These are phyloP conservation scores for Penicillium corylophilum DNA, from an alignment of 2,329 filamentous ascomycete species.

Conservation along the genomic window DNA sequence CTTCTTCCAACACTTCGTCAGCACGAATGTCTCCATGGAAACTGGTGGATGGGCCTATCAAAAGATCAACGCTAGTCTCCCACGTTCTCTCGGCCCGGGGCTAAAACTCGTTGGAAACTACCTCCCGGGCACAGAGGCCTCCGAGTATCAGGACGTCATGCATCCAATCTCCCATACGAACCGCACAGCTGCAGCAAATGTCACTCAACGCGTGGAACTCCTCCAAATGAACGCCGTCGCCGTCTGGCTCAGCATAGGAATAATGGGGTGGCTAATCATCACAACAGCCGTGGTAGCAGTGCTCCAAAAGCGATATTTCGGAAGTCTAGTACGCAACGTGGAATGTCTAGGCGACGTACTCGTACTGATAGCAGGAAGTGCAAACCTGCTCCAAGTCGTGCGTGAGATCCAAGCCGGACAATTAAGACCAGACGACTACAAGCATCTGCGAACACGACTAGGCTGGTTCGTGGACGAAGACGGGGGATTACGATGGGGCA, in stretches of 20 bases:
- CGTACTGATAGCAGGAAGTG: constrained; percentile 16
- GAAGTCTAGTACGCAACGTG: constrained; percentile 14
- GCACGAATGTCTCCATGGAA: constrained; percentile 17
- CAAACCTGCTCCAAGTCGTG: constrained; percentile 16
- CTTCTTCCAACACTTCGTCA: constrained; percentile 33
- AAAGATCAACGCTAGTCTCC: constrained; percentile 19
- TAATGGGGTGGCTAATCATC: constrained; percentile 17
- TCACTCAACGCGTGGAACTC: constrained; percentile 15
- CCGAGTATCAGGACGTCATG: constrained; percentile 11
- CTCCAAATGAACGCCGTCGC: constrained; percentile 19
- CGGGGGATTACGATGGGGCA: constrained; percentile 16
- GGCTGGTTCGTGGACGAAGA: constrained; percentile 21
- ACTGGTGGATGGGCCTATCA: constrained; percentile 28
- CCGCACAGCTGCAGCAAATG: constrained; percentile 3
- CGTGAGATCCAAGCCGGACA: constrained; percentile 13
- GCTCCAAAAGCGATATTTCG: constrained; percentile 16
- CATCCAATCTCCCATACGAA: constrained; percentile 19
- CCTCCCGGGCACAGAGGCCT: constrained; percentile 1
- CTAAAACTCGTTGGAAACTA: constrained; percentile 2
- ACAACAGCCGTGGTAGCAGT: constrained; percentile 8
- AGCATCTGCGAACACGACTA: constrained; percentile 12
- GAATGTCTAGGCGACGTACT: constrained; percentile 18
- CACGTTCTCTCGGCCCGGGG: constrained; percentile 3
- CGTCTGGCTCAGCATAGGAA: constrained; percentile 17
- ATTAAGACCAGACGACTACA: constrained; percentile 6